Evolutionary conservation across 805 yeast species (phyloP).

Genomic region (Blastobotrys parvus): DNA sequence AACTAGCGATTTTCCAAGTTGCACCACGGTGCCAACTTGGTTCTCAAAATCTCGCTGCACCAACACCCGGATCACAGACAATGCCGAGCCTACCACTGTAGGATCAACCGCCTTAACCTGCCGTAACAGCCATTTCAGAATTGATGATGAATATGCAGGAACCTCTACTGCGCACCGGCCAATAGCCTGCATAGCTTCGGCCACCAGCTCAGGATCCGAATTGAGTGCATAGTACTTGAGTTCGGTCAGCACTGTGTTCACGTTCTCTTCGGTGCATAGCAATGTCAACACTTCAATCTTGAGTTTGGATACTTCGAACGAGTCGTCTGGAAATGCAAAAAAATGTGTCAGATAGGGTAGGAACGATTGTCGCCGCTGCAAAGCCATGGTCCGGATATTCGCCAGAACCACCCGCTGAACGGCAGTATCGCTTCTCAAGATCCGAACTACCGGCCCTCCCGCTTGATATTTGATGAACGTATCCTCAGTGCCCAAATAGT

Average conservation of each 20-base stretch:
- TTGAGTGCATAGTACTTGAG: conserved; percentile 46
- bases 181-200: conserved; percentile 51
- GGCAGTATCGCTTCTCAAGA: conserved; percentile 29
- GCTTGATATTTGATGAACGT: conserved; percentile 41
- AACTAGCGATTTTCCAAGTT: conserved; percentile 31
- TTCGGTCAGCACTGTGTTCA: conserved; percentile 47
- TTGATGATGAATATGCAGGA: conserved; percentile 25
- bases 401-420: conserved; percentile 37
- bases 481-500: conserved; percentile 50
- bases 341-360: conserved; percentile 30
- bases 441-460: conserved; percentile 42
- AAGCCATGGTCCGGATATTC: conserved; percentile 35
- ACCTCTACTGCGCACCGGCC: conserved; percentile 37
- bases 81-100: conserved; percentile 49
- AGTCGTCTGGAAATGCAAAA: conserved; percentile 50
- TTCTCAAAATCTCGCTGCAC: conserved; percentile 54
- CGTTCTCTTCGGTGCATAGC: conserved; percentile 47
- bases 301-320: conserved; percentile 33
- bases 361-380: conserved; percentile 29
- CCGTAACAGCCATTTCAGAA: conserved; percentile 54
- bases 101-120: conserved; percentile 32
- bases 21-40: conserved; percentile 47
- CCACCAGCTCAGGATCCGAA: conserved; percentile 23
- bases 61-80: conserved; percentile 63
- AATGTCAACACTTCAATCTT: conserved; percentile 58